These are phyloP conservation scores for Cercospora zeae-maydis DNA, from an alignment of 2,329 filamentous ascomycete species.

Conservation along the genomic window DNA sequence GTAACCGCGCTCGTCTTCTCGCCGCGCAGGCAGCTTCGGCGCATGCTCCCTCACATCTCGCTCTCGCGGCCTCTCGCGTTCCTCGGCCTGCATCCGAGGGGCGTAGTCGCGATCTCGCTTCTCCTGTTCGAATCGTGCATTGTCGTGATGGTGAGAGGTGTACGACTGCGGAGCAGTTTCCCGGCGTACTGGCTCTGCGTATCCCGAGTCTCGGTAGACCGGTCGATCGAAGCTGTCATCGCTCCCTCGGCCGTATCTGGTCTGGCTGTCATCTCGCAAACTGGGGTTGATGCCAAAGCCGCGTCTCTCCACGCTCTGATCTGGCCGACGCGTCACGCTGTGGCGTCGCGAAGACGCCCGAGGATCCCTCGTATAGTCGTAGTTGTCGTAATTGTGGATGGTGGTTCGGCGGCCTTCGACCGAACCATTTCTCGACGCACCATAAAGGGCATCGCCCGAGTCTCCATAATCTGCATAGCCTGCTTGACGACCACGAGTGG, in stretches of 20 bases:
- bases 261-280: constrained; percentile 24
- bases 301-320: constrained; percentile 44
- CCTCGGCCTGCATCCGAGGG: constrained; percentile 28
- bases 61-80: constrained; percentile 30
- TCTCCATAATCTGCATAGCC: constrained; percentile 27
- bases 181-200: constrained; percentile 28
- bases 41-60: constrained; percentile 29
- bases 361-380: constrained; percentile 45
- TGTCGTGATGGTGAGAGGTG: constrained; percentile 24
- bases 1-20: constrained; percentile 33
- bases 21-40: constrained; percentile 28
- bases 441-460: constrained; percentile 40
- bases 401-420: constrained; percentile 43
- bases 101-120: constrained; percentile 29
- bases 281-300: constrained; percentile 46
- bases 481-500: constrained; percentile 25
- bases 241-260: constrained; percentile 33
- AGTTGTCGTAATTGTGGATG: constrained; percentile 47
- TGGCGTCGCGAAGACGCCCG: constrained; percentile 35
- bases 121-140: constrained; percentile 28
- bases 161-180: constrained; percentile 30
- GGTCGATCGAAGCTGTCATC: constrained; percentile 43
- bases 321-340: constrained; percentile 40
- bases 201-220: constrained; percentile 33
- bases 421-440: constrained; percentile 34